Base-by-base conservation (phyloP, 305 asterid genomes). In the Fraxinus xanthoxyloides region DNA sequence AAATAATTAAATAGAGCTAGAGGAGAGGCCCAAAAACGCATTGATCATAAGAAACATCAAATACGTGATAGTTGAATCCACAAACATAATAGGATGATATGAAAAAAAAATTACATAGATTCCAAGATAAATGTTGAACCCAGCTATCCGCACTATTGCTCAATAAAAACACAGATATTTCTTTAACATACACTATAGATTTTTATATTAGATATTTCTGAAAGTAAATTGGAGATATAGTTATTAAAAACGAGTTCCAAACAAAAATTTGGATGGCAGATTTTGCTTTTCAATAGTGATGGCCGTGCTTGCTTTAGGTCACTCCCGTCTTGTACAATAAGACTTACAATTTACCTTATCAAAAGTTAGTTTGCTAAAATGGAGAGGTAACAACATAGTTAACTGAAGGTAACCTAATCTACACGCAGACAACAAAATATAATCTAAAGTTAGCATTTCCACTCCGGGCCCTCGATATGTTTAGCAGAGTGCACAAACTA, bases 1-100 rank as follows among this genome's bases (percentile, higher is more conserved):
- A 31, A 31, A 31, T 0, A 31, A 31, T 31, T 31, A 3, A 31
- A 31, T 31, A 31, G 34, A 31, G 34, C 34, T 30, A 2, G 32
- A 2, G 2, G 78, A 7, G 77, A 7, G 36, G 23, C 46, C 51
- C 8, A 28, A 78, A 40, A 77, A 32, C 24, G 67, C 65, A 56
- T 23, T 56, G 65, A 54, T 61, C 77, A 84, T 34, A 26, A 31
- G 28, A 74, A n/a, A 84, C 67, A 75, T 56, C 26, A 56, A 56
- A 56, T n/a, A 48, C 15, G 5, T 56, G 23, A n/a, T 1, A 56
- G 9, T 56, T 56, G 23, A 56, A 19, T 61, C 79, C 46, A 23
- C 35, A 69, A 30, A 35, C 21, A 79, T 6, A 46, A 48, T 48
- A 48, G 59, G 59, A 9, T 0, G 4, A 17, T 48, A 4, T 10